Evolutionary conservation across 345 rosid species (phyloP), one percentile per base, ranked within the genome.

Genomic region (Hibiscus tridactylites): DNA sequence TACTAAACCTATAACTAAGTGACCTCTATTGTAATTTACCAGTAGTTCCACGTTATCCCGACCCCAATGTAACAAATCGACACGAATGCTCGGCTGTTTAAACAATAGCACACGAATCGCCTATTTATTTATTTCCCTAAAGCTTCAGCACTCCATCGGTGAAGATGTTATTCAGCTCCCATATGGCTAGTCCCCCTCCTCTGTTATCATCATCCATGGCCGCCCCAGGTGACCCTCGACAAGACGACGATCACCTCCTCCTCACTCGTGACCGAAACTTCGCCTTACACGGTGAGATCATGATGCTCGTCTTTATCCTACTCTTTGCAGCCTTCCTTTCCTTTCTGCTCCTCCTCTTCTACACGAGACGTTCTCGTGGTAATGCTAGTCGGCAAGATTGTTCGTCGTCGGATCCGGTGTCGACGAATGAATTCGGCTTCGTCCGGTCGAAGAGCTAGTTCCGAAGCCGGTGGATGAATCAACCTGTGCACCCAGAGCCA

Each of bases 211-310:
- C 61, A 2, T 46, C 68, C 3, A 31, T 61, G 70, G 63, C 67
- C 8, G 54, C 54, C 54, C 59, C 79, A 60, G 70, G 50, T 16
- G 68, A 33, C 21, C 71, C 61, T 49, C 70, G 44, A 7, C 56
- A 33, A 19, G 46, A 8, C 11, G 77, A 37, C 16, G 79, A 78
- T 75, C 73, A 46, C 70, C 54, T 79, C 61, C 76, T 9, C 4
- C 12, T 74, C 54, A 82, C 85, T 24, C 46, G 46, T 4, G 91
- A 83, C 57, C 78, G 71, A 10, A 47, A 83, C 65, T 87, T 80
- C 15, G 86, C 85, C 1, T 73, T 81, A 53, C 81, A 82, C 19
- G 91, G 91, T 8, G 3, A 54, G 59, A 54, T 54, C 26, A 17
- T 54, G 59, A 54, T 54, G 59, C 24, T 54, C 17, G 71, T 80